Evolutionary conservation across 108 stramenopile species (phyloP).

Genomic region (Aurantiochytrium sp.): DNA sequence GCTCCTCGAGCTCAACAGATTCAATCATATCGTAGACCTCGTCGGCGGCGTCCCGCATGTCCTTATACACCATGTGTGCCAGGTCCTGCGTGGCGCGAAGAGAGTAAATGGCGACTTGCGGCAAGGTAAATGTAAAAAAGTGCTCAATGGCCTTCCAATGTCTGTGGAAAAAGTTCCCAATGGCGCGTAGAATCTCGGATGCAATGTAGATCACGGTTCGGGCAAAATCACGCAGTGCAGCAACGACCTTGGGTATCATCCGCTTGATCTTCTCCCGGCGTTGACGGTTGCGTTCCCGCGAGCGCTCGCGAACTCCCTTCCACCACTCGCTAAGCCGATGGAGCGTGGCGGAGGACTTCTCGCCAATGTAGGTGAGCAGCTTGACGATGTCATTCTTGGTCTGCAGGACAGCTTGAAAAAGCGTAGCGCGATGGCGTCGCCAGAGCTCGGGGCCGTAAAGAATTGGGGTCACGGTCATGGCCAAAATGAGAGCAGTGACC

Average conservation of each 20-base stretch:
- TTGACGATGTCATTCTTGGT: neutral
- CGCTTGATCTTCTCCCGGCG: neutral
- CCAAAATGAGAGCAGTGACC: neutral
- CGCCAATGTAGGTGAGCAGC: neutral
- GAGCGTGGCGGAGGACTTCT: neutral
- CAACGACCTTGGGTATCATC: neutral
- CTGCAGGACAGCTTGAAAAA: neutral
- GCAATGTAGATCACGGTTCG: neutral
- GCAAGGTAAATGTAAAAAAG: neutral
- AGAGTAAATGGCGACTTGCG: neutral
- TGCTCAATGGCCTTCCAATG: neutral
- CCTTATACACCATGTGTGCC: neutral
- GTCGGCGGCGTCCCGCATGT: neutral
- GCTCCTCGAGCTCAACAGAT: neutral
- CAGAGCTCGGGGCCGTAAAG: neutral
- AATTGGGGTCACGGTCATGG: neutral
- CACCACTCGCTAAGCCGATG: neutral
- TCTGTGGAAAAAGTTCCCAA: neutral
- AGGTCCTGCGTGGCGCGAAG: neutral
- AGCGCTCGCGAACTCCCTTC: neutral
- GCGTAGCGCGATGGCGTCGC: neutral
- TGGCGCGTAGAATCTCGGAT: neutral
- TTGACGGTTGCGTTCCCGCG: neutral
- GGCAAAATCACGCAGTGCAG: neutral
- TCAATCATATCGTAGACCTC: neutral